phyloP scores from a whole-genome alignment of 108 stramenopile species.

The Schizochytrium sp. region DNA sequence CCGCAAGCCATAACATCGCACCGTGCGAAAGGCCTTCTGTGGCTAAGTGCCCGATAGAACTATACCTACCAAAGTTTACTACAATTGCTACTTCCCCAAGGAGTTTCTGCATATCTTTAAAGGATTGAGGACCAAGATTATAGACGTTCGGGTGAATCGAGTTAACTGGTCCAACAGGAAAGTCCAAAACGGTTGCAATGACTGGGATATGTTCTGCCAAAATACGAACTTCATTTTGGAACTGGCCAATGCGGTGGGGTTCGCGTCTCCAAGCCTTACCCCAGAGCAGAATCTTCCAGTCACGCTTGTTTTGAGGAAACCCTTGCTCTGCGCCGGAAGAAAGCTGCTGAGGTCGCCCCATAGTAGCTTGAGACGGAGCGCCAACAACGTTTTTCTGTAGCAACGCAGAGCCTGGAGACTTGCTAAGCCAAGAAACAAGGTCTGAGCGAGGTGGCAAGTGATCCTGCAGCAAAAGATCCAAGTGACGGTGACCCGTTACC shows the following conservation, averaged over 20 bases:
- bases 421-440: background rate
- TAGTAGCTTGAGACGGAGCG: background rate
- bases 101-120: background rate
- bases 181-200: background rate
- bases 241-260: background rate
- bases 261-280: constrained; percentile 3
- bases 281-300: background rate
- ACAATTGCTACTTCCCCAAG: background rate
- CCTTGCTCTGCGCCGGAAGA: background rate
- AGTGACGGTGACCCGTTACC: constrained; percentile 21
- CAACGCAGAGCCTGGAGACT: background rate
- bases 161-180: background rate
- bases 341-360: too few species aligned
- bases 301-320: background rate
- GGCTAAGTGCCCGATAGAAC: background rate
- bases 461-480: background rate
- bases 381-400: background rate
- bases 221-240: background rate
- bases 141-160: background rate
- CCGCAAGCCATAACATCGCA: constrained; percentile 4
- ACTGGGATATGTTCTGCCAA: background rate
- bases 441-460: background rate
- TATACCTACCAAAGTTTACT: constrained; percentile 5
- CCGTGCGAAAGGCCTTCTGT: constrained; percentile 18
- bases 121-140: background rate